Conservation (phyloP, 176 grass and related monocot species). For the Urochloa ruziziensis region DNA sequence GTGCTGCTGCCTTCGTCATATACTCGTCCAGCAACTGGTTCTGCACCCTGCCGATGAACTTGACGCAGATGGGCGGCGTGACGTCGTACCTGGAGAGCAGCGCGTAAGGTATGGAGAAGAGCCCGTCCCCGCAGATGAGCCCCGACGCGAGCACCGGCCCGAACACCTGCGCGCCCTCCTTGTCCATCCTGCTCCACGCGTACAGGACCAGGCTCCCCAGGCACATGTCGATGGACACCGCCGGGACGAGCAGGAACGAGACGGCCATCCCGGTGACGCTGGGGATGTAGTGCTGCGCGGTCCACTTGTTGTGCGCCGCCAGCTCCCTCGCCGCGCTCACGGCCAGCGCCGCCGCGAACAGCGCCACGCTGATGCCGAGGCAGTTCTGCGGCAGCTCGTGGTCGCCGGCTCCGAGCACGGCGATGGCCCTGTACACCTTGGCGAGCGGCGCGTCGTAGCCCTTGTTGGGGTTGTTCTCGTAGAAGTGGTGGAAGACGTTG, state of each 20-base stretch:
- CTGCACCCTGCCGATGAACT: conserved; percentile 45
- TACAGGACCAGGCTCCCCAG: conserved; percentile 52
- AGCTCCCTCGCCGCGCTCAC: conserved; percentile 47
- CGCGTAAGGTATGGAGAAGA: conserved; percentile 66
- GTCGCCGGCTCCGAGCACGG: conserved; percentile 52
- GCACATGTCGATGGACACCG: conserved; percentile 75
- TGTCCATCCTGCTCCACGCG: conserved; percentile 44
- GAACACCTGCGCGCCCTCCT: conserved; percentile 39
- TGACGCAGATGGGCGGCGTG: conserved; percentile 62
- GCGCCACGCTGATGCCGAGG: conserved; percentile 46
- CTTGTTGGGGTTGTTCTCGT: conserved; percentile 35
- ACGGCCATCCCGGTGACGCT: conserved; percentile 62
- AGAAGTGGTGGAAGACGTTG: conserved; percentile 62
- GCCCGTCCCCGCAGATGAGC: conserved; percentile 67
- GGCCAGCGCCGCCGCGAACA: conserved; percentile 42
- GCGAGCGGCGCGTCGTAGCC: conserved; percentile 50
- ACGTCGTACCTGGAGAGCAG: conserved; percentile 56
- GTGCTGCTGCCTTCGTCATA: conserved; percentile 1
- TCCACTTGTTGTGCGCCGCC: conserved; percentile 38
- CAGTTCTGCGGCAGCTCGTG: conserved; percentile 55
- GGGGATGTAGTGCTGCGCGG: conserved; percentile 38
- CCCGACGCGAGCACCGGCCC: conserved; percentile 57
- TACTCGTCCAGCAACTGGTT: conserved; percentile 53
- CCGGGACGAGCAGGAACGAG: conserved; percentile 63
- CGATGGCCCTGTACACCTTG: conserved; percentile 67